A percentile compares a stretch with the other conserved stretches of the same genome.
These are phyloP conservation scores for Leucosporidium scottii DNA, from an alignment of 768 basidiomycete genomes.

Conservation along the genomic window DNA sequence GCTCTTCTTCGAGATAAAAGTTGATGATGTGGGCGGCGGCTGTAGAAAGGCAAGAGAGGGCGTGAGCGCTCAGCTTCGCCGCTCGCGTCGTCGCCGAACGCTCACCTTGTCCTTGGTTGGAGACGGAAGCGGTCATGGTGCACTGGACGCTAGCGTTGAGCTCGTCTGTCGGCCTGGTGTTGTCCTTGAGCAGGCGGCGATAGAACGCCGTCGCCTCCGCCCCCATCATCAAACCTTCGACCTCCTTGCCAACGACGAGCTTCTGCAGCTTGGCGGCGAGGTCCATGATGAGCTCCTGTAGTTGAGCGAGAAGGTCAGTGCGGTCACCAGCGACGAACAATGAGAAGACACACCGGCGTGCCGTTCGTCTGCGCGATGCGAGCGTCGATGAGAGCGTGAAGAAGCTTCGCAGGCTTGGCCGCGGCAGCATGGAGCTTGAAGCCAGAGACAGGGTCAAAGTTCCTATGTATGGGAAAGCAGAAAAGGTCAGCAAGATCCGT, in stretches of 20 bases:
- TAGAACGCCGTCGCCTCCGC: background rate
- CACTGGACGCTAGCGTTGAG: background rate
- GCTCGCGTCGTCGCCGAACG: background rate
- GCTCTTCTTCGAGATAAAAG: constrained; percentile 4
- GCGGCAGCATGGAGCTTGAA: background rate
- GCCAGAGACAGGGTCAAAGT: background rate
- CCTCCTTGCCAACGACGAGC: background rate
- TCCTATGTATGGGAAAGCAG: background rate
- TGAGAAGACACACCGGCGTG: background rate
- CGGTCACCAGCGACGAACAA: too few relatives aligned
- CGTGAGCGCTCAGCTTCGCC: background rate
- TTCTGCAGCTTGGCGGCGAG: constrained; percentile 12
- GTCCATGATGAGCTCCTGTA: constrained; percentile 1
- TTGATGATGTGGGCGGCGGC: constrained; percentile 5
- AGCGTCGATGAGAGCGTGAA: background rate
- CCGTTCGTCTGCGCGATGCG: background rate
- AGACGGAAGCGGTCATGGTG: too few relatives aligned
- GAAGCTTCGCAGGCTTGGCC: background rate
- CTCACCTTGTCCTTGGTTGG: background rate
- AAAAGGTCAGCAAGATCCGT: background rate
- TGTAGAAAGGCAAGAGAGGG: background rate
- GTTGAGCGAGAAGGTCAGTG: too few relatives aligned
- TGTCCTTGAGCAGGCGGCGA: background rate
- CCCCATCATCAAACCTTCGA: background rate
- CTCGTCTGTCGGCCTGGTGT: background rate